Conservation (phyloP, 1,284 basidiomycete species). For the Microbotryum saponariae region DNA sequence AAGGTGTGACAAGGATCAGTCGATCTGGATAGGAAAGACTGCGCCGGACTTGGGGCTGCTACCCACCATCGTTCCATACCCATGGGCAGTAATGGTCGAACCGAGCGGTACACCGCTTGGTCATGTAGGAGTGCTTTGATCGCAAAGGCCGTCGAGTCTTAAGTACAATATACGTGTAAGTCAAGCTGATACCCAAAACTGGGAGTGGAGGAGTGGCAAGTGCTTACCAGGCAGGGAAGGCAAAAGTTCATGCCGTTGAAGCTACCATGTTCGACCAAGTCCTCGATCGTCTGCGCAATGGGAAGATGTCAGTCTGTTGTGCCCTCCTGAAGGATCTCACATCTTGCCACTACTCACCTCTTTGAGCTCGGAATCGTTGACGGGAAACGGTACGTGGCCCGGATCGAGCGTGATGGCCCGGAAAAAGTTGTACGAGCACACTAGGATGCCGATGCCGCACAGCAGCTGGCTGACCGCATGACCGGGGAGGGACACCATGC, state of each 20-base stretch:
- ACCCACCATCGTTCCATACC: conserved; percentile 95
- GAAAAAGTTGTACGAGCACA: conserved; percentile 85
- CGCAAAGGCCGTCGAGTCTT: conserved; percentile 81
- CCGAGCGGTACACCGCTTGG: conserved; percentile 78
- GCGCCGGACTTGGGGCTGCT: no score
- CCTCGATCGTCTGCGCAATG: conserved; percentile 64
- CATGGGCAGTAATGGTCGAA: conserved; percentile 97
- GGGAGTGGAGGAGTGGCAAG: neutral
- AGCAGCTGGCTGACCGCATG: conserved; percentile 66
- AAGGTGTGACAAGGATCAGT: neutral
- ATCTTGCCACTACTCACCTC: conserved; percentile 49
- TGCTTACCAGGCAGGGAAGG: conserved; percentile 74
- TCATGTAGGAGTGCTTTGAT: conserved; percentile 90
- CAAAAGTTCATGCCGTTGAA: conserved; percentile 95
- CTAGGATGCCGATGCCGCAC: conserved; percentile 61
- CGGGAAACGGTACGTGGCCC: conserved; percentile 74
- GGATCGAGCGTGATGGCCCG: conserved; percentile 79
- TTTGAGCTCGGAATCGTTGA: conserved; percentile 68
- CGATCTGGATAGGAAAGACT: no score
- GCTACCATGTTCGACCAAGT: conserved; percentile 73
- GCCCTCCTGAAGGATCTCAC: neutral
- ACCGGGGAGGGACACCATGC: conserved; percentile 62
- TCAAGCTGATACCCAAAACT: neutral
- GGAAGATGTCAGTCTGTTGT: neutral
- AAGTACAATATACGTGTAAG: neutral